phyloP scores from a whole-genome alignment of 345 rosid species.

The Moringa oleifera region DNA sequence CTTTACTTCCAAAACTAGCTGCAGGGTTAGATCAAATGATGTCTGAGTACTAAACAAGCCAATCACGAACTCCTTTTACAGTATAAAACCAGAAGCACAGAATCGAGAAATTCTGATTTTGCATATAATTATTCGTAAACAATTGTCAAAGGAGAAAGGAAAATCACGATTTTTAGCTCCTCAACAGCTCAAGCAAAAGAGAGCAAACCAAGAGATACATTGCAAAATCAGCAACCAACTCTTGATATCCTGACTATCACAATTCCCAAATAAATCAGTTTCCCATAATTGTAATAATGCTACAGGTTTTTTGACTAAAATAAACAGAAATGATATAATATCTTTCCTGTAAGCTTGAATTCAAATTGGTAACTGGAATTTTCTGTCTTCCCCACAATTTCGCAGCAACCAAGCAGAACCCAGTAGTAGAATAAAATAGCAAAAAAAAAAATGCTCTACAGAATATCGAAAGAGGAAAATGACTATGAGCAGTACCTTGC shows the following conservation, averaged over 20 bases:
- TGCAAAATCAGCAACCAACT: neutral
- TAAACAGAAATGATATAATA: too few species aligned
- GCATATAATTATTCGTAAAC: too few species aligned
- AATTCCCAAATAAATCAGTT: neutral
- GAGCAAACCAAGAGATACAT: neutral
- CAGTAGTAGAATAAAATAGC: neutral
- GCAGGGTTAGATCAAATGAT: conserved; percentile 17
- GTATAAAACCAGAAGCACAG: neutral
- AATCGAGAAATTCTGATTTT: neutral
- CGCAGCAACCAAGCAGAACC: conserved; percentile 14
- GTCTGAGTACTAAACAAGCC: neutral
- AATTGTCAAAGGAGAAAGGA: neutral
- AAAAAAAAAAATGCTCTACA: neutral
- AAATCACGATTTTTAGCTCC: neutral
- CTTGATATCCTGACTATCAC: neutral
- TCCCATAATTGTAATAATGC: too few species aligned
- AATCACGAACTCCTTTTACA: neutral
- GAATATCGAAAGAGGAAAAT: neutral
- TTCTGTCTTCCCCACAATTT: conserved; percentile 13
- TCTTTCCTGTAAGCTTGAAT: neutral
- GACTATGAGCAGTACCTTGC: conserved; percentile 32
- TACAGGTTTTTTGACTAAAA: too few species aligned
- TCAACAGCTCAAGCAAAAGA: neutral
- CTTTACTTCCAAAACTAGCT: conserved; percentile 79
- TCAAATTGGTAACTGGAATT: neutral